These are phyloP conservation scores for Viridothelium virens DNA, from an alignment of 495 filamentous ascomycete genomes.

Conservation along the genomic window DNA sequence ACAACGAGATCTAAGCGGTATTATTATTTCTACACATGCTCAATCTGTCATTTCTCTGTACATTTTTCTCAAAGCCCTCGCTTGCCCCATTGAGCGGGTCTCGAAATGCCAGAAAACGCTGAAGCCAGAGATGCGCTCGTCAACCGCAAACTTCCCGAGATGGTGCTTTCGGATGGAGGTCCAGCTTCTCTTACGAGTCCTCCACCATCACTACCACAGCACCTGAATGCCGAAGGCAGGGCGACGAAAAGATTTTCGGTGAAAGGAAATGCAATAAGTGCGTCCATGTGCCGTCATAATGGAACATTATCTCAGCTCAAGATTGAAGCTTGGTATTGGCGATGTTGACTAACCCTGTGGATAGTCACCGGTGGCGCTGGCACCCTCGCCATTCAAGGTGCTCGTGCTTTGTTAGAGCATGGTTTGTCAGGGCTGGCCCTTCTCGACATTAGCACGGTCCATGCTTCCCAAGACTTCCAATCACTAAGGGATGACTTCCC, in stretches of 20 bases:
- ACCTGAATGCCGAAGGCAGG: conserved; percentile 40
- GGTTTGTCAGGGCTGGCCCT: conserved; percentile 53
- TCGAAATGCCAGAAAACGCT: conserved; percentile 23
- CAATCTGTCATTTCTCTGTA: too few relatives aligned
- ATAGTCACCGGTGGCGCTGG: conserved; percentile 62
- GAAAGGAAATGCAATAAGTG: conserved; percentile 53
- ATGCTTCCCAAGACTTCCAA: conserved; percentile 38
- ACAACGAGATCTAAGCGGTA: too few relatives aligned
- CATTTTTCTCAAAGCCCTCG: too few relatives aligned
- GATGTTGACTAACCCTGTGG: conserved; percentile 7
- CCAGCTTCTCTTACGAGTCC: conserved; percentile 43
- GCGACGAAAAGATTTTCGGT: conserved; percentile 54
- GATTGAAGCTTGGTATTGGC: too few relatives aligned
- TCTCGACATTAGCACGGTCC: conserved; percentile 50
- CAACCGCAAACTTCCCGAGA: conserved; percentile 45
- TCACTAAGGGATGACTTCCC: conserved; percentile 48
- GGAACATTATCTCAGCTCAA: background rate
- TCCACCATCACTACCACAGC: conserved; percentile 38
- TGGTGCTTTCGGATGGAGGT: conserved; percentile 48
- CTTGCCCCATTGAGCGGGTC: background rate
- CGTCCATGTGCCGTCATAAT: conserved; percentile 18
- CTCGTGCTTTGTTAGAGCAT: conserved; percentile 63
- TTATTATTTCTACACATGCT: too few relatives aligned
- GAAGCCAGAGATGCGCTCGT: conserved; percentile 28
- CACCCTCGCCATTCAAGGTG: conserved; percentile 52